phyloP scores from a whole-genome alignment of 768 basidiomycete genomes.

The Rhodotorula kratochvilovae region DNA sequence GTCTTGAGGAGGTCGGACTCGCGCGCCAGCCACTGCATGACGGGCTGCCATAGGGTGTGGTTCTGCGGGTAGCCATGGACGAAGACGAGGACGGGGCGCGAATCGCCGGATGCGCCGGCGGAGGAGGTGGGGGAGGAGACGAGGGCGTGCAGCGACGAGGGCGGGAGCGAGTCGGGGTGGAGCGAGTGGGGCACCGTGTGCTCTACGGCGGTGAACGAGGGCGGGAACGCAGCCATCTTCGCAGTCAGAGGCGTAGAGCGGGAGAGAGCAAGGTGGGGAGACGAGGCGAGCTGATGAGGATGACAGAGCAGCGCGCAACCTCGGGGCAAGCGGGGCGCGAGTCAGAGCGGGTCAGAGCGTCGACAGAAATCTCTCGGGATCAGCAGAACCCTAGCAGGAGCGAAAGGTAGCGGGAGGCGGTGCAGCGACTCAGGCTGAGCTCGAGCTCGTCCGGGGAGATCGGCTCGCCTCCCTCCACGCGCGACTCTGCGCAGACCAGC shows the following conservation, averaged over 20 bases:
- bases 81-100: constrained; percentile 33
- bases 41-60: constrained; percentile 36
- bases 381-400: too few relatives aligned
- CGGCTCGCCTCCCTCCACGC: background rate
- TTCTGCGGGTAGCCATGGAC: constrained; percentile 43
- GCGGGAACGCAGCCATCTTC: background rate
- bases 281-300: background rate
- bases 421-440: background rate
- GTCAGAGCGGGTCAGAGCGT: too few relatives aligned
- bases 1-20: background rate
- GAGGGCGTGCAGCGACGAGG: background rate
- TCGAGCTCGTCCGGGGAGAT: too few relatives aligned
- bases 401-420: too few relatives aligned
- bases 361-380: too few relatives aligned
- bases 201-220: background rate
- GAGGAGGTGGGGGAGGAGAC: background rate
- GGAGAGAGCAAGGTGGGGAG: background rate
- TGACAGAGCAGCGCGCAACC: too few relatives aligned
- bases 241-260: background rate
- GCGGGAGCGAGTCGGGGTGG: background rate
- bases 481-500: background rate
- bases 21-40: constrained; percentile 3
- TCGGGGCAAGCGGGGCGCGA: too few relatives aligned
- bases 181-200: background rate
- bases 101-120: background rate